Percentiles rank a stretch among this genome's conserved stretches.
These are phyloP conservation scores for Suillus americanus DNA, from an alignment of 768 basidiomycete genomes.

Conservation along the genomic window DNA sequence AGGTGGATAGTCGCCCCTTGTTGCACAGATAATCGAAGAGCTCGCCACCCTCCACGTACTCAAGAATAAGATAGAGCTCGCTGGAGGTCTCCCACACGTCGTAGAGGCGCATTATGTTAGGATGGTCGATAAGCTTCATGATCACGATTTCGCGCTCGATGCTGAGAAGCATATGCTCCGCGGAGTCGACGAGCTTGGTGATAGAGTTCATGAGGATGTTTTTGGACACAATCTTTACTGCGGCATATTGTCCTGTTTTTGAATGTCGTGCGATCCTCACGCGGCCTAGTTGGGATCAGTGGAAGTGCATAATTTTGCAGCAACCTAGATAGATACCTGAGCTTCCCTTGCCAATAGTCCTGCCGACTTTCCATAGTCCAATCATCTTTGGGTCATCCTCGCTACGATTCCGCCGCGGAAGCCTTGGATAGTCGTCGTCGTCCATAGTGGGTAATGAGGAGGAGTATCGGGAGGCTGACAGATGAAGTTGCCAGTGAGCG, in stretches of 20 bases:
- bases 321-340: constrained; percentile 51
- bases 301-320: neutral
- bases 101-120: constrained; percentile 90
- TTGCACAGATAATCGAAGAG: constrained; percentile 90
- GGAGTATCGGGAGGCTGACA: neutral
- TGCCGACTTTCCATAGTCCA: constrained; percentile 81
- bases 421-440: constrained; percentile 27
- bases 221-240: constrained; percentile 93
- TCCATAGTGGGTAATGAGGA: neutral
- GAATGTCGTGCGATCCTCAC: constrained; percentile 87
- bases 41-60: constrained; percentile 94
- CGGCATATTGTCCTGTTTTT: constrained; percentile 87
- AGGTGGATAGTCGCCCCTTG: constrained; percentile 64
- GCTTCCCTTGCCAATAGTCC: constrained; percentile 79
- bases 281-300: constrained; percentile 54
- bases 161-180: constrained; percentile 74
- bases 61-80: constrained; percentile 88
- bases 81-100: constrained; percentile 96
- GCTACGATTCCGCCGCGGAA: constrained; percentile 28
- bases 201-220: constrained; percentile 61
- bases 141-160: constrained; percentile 95
- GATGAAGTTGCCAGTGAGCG: neutral
- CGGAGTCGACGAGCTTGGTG: constrained; percentile 65
- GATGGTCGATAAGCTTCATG: constrained; percentile 96
- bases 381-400: constrained; percentile 62